Base-by-base conservation (phyloP, 73 alveolate genomes). In the Symbiodinium natans region DNA sequence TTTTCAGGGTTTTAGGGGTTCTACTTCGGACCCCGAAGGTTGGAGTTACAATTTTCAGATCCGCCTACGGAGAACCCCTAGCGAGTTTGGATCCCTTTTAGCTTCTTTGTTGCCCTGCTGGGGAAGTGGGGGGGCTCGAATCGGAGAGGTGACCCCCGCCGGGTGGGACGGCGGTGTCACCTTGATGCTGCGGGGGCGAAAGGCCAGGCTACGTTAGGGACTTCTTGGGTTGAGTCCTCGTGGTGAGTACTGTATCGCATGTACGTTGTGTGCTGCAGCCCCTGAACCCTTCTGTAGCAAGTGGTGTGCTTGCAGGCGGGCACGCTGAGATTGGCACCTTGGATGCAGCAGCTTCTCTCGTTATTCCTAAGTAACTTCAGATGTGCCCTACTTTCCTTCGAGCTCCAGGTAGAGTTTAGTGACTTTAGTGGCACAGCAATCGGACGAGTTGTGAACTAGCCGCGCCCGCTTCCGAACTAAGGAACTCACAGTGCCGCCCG, bases 401-500 rank as follows among this genome's bases (percentile, higher is more conserved):
- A 5, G 48, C 43, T 29, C 5, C 43, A 29, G 36, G 41, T 43
- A 23, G 43, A 17, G 36, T 10, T 36, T 33, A 40, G 38, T 25
- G 8, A 31, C 17, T 29, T 73, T 29, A 31, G 7, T 80, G 88
- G 19, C 90, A 9, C 17, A 73, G 73, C 34, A 41, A 1, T 29
- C 75, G 23, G 41, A 27, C 42, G 19, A 6, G 39, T 63, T 63
- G 36, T 19, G 19, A 33, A 43, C 25, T 43, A 31, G 86, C 15
- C 5, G 19, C 46, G 0, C 10, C 10, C 10, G 36, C 48, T 75
- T 23, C 77, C 34, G 10, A 1, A 23, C 85, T 15, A 8, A 90
- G 96, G 96, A 90, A 17, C 80, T 90, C 77, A 71, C 77, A 36
- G 87, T 90, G 52, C 96, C 96, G 31, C 87, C 96, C 36, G 87